phyloP scores from a whole-genome alignment of 2,329 filamentous ascomycete species.

The Epichloe coenophiala region DNA sequence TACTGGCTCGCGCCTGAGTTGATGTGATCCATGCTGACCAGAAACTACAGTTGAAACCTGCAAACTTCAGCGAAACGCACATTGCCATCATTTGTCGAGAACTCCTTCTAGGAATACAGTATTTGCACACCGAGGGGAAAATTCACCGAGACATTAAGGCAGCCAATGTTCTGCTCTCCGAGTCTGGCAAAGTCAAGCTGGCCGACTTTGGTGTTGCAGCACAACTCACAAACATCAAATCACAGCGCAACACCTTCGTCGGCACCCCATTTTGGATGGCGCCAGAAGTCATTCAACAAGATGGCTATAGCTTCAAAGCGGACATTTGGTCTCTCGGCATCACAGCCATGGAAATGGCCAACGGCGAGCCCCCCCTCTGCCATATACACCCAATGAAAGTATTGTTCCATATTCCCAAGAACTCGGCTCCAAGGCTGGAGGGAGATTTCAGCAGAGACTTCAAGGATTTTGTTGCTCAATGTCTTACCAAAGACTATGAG shows the following conservation, averaged over 20 bases:
- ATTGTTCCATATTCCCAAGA: slow-evolving; percentile 81
- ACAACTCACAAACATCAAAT: slow-evolving; percentile 94
- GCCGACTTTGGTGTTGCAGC: slow-evolving; percentile 96
- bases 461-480: slow-evolving; percentile 84
- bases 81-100: slow-evolving; percentile 93
- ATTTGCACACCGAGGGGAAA: slow-evolving; percentile 86
- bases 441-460: slow-evolving; percentile 81
- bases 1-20: neutral
- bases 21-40: slow-evolving; percentile 16
- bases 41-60: slow-evolving; percentile 65
- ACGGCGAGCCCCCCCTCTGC: slow-evolving; percentile 79
- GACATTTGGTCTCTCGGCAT: slow-evolving; percentile 92
- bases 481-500: slow-evolving; percentile 84
- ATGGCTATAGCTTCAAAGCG: slow-evolving; percentile 72
- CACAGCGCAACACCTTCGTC: slow-evolving; percentile 92
- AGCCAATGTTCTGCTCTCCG: slow-evolving; percentile 83
- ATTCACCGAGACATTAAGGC: slow-evolving; percentile 97
- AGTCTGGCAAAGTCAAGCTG: slow-evolving; percentile 81
- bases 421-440: slow-evolving; percentile 69
- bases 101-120: slow-evolving; percentile 78
- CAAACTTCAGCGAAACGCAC: slow-evolving; percentile 74
- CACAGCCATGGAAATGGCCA: slow-evolving; percentile 78
- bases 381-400: slow-evolving; percentile 89
- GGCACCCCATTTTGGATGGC: slow-evolving; percentile 98
- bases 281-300: slow-evolving; percentile 83